Percentiles rank a stretch among this genome's conserved stretches.
Evolutionary conservation across 129 eudicot genomes (phyloP).

Genomic region (Artemisia annua): DNA sequence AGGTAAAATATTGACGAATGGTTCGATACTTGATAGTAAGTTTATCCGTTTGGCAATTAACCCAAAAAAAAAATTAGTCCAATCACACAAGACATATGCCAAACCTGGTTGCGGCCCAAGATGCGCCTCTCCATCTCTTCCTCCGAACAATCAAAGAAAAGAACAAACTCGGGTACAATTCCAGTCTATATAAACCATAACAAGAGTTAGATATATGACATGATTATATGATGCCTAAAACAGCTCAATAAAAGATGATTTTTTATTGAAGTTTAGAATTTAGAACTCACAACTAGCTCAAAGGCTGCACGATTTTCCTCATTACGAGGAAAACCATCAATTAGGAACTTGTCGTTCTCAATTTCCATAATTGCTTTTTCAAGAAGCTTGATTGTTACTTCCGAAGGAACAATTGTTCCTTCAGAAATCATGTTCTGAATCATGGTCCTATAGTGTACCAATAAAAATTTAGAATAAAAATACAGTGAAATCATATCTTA

Average conservation of each 20-base stretch:
- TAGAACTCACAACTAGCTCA: conserved; percentile 71
- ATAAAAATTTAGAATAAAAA: background rate
- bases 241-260: background rate
- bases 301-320: conserved; percentile 97
- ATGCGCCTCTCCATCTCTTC: conserved; percentile 98
- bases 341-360: conserved; percentile 81
- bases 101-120: conserved; percentile 85
- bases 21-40: no score
- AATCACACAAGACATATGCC: conserved; percentile 16
- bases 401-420: conserved; percentile 97
- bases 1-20: background rate
- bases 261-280: background rate
- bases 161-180: conserved; percentile 81
- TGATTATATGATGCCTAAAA: background rate
- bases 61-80: background rate
- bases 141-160: conserved; percentile 86
- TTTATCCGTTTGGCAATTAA: conserved; percentile 4
- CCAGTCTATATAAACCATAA: conserved; percentile 62
- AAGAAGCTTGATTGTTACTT: conserved; percentile 94
- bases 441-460: conserved; percentile 58
- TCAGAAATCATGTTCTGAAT: conserved; percentile 96
- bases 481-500: no score
- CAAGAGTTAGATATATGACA: background rate
- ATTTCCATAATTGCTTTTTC: conserved; percentile 77
- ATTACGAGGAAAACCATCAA: conserved; percentile 97